A percentile compares a stretch with the other conserved stretches of the same genome.
phyloP scores from a whole-genome alignment of 202 grass and related monocot species.

The Eragrostis tef region DNA sequence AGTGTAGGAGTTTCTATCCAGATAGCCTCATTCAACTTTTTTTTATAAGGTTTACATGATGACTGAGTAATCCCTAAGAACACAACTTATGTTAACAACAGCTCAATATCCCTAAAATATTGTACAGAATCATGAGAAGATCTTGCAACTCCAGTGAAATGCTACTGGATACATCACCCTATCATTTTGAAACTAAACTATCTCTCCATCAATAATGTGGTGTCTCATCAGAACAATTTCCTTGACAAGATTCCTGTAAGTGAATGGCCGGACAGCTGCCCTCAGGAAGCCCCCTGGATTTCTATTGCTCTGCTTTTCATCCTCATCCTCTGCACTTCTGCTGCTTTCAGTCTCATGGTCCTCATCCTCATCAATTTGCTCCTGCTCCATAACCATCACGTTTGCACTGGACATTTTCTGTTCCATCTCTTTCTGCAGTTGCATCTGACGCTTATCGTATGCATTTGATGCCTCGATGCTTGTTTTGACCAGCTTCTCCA shows the following conservation, averaged over 20 bases:
- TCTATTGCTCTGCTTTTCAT: constrained; percentile 38
- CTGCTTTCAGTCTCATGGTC: constrained; percentile 27
- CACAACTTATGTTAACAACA: not conserved
- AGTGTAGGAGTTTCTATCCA: constrained; percentile 13
- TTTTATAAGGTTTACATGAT: constrained; percentile 12
- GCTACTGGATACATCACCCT: not conserved
- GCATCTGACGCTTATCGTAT: constrained; percentile 42
- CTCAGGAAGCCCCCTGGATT: constrained; percentile 67
- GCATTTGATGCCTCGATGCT: constrained; percentile 57
- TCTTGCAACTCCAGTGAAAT: constrained; percentile 21
- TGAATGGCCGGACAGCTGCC: constrained; percentile 75
- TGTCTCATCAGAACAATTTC: constrained; percentile 88
- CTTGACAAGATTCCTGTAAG: constrained; percentile 90
- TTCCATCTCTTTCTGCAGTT: constrained; percentile 46
- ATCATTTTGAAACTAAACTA: constrained; percentile 47
- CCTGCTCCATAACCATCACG: constrained; percentile 33
- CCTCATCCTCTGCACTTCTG: constrained; percentile 1
- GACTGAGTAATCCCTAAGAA: not conserved
- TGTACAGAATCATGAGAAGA: constrained; percentile 30
- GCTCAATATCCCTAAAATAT: not conserved
- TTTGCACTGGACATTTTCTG: constrained; percentile 27
- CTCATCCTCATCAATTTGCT: constrained; percentile 50
- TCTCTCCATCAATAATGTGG: constrained; percentile 81
- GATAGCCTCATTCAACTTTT: not conserved
- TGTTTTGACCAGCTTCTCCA: constrained; percentile 84